Conservation (phyloP, 257 asterid species). For the Striga asiatica region DNA sequence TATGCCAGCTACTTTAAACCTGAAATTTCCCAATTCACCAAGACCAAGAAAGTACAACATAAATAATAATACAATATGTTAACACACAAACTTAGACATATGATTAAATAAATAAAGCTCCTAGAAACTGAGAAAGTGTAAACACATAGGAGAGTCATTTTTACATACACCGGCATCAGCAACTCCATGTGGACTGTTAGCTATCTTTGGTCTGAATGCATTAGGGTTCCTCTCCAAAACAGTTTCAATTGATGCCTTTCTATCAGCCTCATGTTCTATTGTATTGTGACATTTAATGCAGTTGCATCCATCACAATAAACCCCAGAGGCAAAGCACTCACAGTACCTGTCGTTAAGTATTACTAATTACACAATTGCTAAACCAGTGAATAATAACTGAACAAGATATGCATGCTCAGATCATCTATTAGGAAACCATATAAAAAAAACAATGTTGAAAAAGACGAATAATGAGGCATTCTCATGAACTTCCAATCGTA, state of each 20-base stretch:
- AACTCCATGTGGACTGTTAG: constrained; percentile 41
- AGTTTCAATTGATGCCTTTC: constrained; percentile 36
- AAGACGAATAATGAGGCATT: too few species aligned
- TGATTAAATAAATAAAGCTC: not conserved
- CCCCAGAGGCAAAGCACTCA: constrained; percentile 65
- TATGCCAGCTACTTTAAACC: too few species aligned
- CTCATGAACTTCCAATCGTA: constrained; percentile 7
- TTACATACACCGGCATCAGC: constrained; percentile 40
- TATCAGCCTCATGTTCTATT: constrained; percentile 31
- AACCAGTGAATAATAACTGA: too few species aligned
- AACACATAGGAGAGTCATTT: constrained; percentile 4
- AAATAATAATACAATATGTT: too few species aligned
- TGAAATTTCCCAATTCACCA: too few species aligned
- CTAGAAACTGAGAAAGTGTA: too few species aligned
- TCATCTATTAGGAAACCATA: not conserved
- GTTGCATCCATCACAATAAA: constrained; percentile 58
- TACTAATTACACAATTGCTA: constrained; percentile 13
- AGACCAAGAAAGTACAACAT: too few species aligned
- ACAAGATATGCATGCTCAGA: too few species aligned
- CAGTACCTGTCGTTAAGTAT: constrained; percentile 46
- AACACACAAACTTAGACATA: too few species aligned
- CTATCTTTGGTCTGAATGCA: constrained; percentile 62
- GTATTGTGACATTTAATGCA: constrained; percentile 50
- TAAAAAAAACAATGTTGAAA: not conserved
- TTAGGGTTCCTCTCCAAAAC: constrained; percentile 49